Evolutionary conservation across 1,284 basidiomycete genomes (phyloP).

Genomic region (Ganoderma sinense): DNA sequence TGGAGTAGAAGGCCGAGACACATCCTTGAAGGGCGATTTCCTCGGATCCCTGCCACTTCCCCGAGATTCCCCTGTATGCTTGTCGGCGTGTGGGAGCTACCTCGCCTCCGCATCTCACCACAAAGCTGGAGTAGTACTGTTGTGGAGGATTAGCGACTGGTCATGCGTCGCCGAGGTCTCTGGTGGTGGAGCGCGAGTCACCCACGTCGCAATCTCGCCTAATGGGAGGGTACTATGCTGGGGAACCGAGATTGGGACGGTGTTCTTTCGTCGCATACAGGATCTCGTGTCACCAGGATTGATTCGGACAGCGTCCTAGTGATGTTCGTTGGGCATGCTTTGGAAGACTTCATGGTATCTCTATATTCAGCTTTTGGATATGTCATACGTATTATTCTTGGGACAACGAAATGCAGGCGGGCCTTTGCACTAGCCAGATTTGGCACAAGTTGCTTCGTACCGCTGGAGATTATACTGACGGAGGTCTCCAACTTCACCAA

Average conservation of each 20-base stretch:
- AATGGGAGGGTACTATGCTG: not conserved
- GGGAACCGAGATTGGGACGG: not conserved
- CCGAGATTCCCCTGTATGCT: not conserved
- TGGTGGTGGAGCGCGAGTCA: not conserved
- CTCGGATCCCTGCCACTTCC: not conserved
- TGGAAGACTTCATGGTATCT: too few relatives aligned
- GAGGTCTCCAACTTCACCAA: slow-evolving; percentile 13
- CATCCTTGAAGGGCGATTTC: not conserved
- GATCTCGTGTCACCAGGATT: not conserved
- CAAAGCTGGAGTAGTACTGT: not conserved
- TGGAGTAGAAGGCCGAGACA: not conserved
- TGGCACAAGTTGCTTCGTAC: slow-evolving; percentile 6
- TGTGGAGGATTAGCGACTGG: not conserved
- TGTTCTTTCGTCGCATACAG: not conserved
- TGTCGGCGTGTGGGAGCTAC: not conserved
- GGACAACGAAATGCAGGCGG: not conserved
- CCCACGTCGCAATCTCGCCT: not conserved
- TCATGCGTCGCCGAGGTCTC: not conserved
- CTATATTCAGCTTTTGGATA: too few relatives aligned
- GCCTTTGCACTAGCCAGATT: not conserved
- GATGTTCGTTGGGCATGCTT: not conserved
- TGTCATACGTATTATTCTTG: too few relatives aligned
- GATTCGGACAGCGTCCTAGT: not conserved
- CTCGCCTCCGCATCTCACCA: not conserved
- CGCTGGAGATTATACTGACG: slow-evolving; percentile 9